Evolutionary conservation across 306 rosid species (phyloP).

Genomic region (Fragaria iinumae): DNA sequence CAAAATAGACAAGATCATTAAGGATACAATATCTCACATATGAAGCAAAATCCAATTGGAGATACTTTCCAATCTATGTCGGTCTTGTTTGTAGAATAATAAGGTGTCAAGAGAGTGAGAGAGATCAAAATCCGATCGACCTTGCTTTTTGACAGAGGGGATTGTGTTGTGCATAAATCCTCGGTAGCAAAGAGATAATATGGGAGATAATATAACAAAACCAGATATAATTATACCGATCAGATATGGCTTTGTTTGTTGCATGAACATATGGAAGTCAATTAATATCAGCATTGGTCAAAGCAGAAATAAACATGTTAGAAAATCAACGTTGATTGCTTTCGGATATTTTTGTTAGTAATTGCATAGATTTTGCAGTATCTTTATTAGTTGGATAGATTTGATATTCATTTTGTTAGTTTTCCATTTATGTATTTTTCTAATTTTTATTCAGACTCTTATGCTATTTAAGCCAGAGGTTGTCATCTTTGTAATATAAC

Average conservation of each 20-base stretch:
- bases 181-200: neutral
- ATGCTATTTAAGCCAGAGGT: no score
- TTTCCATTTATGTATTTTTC: no score
- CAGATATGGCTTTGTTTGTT: neutral
- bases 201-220: neutral
- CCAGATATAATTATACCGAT: neutral
- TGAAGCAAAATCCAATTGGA: neutral
- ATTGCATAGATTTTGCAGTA: no score
- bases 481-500: no score
- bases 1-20: neutral
- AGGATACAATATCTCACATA: neutral
- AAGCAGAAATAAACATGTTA: no score
- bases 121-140: neutral
- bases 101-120: neutral
- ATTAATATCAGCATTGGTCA: no score
- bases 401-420: no score
- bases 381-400: no score
- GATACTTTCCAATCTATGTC: neutral
- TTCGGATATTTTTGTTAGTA: no score
- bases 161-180: neutral
- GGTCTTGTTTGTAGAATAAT: neutral
- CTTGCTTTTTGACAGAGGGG: neutral
- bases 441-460: no score
- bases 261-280: no score
- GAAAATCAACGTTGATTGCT: no score